A percentile compares a stretch with the other conserved stretches of the same genome.
These are phyloP conservation scores for Lepidium campestre DNA, from an alignment of 441 rosid genomes.

Conservation along the genomic window DNA sequence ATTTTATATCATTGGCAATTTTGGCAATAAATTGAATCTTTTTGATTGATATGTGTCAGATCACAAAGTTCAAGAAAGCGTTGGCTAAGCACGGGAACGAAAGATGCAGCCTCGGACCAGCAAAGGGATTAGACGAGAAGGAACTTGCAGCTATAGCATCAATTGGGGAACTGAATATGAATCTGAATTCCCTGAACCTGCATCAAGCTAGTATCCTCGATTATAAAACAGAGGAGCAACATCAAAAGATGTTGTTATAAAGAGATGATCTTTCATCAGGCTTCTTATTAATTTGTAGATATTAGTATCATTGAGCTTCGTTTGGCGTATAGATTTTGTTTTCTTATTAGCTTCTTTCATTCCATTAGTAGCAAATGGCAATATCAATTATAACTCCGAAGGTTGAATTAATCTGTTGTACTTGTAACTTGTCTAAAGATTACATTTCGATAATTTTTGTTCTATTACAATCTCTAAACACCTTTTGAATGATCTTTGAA, in stretches of 20 bases:
- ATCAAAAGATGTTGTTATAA: not conserved
- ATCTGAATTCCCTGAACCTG: not conserved
- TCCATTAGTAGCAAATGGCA: too few relatives aligned
- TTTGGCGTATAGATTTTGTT: not conserved
- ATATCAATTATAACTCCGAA: not conserved
- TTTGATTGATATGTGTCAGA: conserved; percentile 32
- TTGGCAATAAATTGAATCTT: not conserved
- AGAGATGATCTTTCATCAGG: not conserved
- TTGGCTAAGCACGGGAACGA: conserved; percentile 22
- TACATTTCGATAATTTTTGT: not conserved
- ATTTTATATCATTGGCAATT: not conserved
- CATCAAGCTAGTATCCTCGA: not conserved
- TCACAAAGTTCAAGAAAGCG: conserved; percentile 56
- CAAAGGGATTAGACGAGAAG: conserved; percentile 55
- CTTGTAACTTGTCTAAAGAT: not conserved
- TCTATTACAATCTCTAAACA: not conserved
- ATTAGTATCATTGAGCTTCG: not conserved
- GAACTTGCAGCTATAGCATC: conserved; percentile 39
- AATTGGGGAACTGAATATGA: conserved; percentile 34
- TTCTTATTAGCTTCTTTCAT: not conserved
- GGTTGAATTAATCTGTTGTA: not conserved
- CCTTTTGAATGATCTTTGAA: not conserved
- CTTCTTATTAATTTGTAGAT: not conserved
- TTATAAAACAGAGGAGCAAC: conserved; percentile 8
- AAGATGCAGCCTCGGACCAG: conserved; percentile 36